Percentiles rank a stretch among this genome's conserved stretches.
Conservation (phyloP, 352 stramenopile species). For the Phytophthora sansomeana region DNA sequence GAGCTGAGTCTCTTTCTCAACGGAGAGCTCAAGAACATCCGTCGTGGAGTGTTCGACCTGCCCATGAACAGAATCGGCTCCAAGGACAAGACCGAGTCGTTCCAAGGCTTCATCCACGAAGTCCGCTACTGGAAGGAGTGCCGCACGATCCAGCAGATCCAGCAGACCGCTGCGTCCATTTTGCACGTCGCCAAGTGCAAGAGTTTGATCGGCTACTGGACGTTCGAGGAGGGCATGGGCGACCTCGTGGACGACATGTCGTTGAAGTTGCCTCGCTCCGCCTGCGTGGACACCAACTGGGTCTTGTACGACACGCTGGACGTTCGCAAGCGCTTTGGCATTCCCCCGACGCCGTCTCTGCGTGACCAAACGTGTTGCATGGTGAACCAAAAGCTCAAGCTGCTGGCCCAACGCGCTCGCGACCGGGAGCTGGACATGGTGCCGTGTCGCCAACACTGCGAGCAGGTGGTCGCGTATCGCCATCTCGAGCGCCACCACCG, state of each 20-base stretch:
- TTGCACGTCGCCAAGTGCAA: conserved; percentile 50
- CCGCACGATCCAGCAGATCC: conserved; percentile 47
- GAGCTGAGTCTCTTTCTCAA: conserved; percentile 66
- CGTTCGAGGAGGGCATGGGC: conserved; percentile 76
- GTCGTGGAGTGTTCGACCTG: conserved; percentile 64
- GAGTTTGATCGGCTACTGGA: conserved; percentile 69
- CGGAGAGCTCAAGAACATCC: conserved; percentile 43
- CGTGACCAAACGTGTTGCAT: conserved; percentile 71
- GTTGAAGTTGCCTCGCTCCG: conserved; percentile 52
- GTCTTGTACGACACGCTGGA: conserved; percentile 56
- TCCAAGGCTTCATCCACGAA: conserved; percentile 72
- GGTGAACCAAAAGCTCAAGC: conserved; percentile 73
- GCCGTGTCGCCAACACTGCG: conserved; percentile 59
- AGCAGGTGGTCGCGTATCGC: conserved; percentile 37
- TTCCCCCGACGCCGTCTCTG: conserved; percentile 66
- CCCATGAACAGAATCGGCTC: conserved; percentile 59
- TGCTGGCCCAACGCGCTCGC: conserved; percentile 63
- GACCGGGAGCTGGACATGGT: conserved; percentile 52
- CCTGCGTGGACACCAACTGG: conserved; percentile 58
- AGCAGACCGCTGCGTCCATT: conserved; percentile 41
- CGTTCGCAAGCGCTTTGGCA: conserved; percentile 56
- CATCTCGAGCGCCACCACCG: conserved; percentile 66
- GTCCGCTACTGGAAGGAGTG: conserved; percentile 72
- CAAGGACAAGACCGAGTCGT: conserved; percentile 50
- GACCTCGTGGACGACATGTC: conserved; percentile 82